These are phyloP conservation scores for Mucuna pruriens DNA, from an alignment of 306 rosid species.

Conservation along the genomic window DNA sequence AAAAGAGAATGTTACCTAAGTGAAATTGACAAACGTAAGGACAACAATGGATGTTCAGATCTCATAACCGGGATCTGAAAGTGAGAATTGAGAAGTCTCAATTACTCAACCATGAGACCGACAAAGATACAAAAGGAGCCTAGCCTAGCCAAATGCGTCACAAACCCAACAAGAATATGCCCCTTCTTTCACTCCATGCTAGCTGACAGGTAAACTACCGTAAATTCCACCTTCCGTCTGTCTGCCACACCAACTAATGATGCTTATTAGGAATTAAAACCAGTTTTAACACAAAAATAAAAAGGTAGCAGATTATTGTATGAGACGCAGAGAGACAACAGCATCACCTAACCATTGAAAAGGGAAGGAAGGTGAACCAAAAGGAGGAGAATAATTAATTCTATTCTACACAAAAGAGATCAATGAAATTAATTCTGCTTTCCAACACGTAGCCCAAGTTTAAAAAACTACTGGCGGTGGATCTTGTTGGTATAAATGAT, in stretches of 20 bases:
- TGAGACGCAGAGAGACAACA: constrained; percentile 15
- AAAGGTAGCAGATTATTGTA: background rate
- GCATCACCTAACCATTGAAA: background rate
- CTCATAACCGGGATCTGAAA: background rate
- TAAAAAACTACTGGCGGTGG: no score
- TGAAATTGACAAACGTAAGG: background rate
- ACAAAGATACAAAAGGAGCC: background rate
- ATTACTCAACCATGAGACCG: background rate
- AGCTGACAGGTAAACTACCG: background rate
- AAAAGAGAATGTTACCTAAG: background rate
- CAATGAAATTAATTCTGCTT: no score
- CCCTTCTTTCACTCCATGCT: constrained; percentile 9
- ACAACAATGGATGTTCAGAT: background rate
- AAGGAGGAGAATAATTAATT: no score
- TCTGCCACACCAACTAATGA: background rate
- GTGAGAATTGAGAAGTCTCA: background rate
- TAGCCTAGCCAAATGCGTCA: background rate
- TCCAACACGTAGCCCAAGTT: no score
- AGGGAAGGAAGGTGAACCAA: constrained; percentile 26
- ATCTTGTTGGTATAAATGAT: no score
- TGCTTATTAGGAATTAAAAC: background rate
- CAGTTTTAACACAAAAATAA: background rate
- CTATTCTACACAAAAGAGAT: no score
- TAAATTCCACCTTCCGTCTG: constrained; percentile 14
- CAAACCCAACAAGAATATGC: background rate